Conservation (phyloP, 768 basidiomycete species). For the Russula lepida region DNA sequence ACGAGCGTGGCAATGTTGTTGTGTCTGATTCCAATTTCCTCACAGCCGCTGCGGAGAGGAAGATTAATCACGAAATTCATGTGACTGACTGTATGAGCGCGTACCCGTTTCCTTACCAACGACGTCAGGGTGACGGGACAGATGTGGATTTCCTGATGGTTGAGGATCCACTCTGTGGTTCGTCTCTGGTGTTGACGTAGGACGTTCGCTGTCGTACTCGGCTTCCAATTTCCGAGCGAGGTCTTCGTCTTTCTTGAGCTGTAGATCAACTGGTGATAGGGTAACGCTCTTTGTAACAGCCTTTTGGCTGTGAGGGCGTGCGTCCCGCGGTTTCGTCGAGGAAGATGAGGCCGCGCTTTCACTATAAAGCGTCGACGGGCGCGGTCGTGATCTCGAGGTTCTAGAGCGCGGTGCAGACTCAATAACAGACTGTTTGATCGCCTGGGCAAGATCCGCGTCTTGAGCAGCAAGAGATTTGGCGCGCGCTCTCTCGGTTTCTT, state of each 20-base stretch:
- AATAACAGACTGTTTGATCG: slow-evolving; percentile 7
- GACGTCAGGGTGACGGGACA: slow-evolving; percentile 1
- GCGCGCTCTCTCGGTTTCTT: slow-evolving; percentile 16
- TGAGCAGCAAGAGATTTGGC: slow-evolving; percentile 1
- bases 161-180: background rate
- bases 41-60: background rate
- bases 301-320: background rate
- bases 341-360: background rate
- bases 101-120: background rate
- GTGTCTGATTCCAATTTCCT: background rate
- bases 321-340: background rate
- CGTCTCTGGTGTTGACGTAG: background rate
- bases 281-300: background rate
- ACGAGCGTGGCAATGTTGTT: background rate
- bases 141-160: background rate
- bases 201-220: slow-evolving; percentile 31
- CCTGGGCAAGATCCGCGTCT: slow-evolving; percentile 12
- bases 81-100: background rate
- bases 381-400: background rate
- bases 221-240: slow-evolving; percentile 34
- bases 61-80: background rate
- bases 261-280: background rate
- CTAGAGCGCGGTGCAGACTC: background rate
- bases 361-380: background rate
- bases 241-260: slow-evolving; percentile 35